phyloP scores from a whole-genome alignment of 495 filamentous ascomycete genomes.

The Chaetomidium leptoderma region DNA sequence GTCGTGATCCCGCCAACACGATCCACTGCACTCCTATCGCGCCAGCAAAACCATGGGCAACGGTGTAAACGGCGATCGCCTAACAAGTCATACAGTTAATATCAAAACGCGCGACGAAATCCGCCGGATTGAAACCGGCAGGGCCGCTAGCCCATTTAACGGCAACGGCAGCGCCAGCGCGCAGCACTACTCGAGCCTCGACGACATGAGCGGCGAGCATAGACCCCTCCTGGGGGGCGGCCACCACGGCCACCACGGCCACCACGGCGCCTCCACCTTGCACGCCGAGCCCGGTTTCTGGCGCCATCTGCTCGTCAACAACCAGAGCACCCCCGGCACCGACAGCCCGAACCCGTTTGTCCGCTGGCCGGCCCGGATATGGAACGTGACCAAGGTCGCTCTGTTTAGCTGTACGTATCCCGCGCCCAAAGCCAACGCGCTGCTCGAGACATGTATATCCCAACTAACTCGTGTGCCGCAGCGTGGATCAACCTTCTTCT shows the following conservation, averaged over 20 bases:
- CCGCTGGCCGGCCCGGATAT: slow-evolving; percentile 51
- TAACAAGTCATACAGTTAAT: slow-evolving; percentile 20
- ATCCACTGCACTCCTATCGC: background rate
- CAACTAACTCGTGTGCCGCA: slow-evolving; percentile 21
- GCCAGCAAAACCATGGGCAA: slow-evolving; percentile 10
- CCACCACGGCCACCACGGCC: too few species aligned
- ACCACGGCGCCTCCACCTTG: background rate
- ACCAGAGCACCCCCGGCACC: slow-evolving; percentile 43
- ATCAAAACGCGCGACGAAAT: slow-evolving; percentile 18
- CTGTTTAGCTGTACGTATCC: slow-evolving; percentile 50
- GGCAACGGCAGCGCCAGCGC: slow-evolving; percentile 4
- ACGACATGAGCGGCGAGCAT: slow-evolving; percentile 9
- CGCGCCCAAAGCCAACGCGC: background rate
- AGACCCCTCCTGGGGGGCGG: slow-evolving; percentile 18
- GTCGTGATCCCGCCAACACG: background rate
- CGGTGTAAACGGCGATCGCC: background rate
- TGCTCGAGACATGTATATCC: background rate
- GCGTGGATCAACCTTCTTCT: slow-evolving; percentile 83
- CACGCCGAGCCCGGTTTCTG: slow-evolving; percentile 18
- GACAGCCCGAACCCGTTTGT: slow-evolving; percentile 50
- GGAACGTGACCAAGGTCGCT: slow-evolving; percentile 50
- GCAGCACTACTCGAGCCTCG: slow-evolving; percentile 1
- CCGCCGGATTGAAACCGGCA: slow-evolving; percentile 16
- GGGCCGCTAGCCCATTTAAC: background rate
- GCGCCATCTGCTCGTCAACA: slow-evolving; percentile 44